Conservation (phyloP, 1,284 basidiomycete genomes). For the Malassezia arunalokei region DNA sequence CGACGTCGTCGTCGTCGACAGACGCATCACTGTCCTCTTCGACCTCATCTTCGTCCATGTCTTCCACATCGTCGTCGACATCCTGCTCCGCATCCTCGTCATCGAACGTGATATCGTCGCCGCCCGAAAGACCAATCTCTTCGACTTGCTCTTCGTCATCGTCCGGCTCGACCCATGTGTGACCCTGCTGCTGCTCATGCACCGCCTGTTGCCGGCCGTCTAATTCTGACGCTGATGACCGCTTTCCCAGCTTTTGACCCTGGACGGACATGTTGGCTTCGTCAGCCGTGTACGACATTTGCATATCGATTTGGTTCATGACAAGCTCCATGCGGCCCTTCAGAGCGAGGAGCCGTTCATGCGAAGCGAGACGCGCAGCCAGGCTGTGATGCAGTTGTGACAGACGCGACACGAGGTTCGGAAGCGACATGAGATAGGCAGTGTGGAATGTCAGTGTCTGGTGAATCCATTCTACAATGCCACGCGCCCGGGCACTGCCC, state of each 20-base stretch:
- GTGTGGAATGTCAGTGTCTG: constrained; percentile 76
- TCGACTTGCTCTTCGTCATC: constrained; percentile 27
- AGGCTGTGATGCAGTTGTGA: constrained; percentile 73
- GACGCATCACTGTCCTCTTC: constrained; percentile 12
- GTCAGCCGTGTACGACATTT: constrained; percentile 39
- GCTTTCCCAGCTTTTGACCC: constrained; percentile 26
- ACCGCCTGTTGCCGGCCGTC: constrained; percentile 15
- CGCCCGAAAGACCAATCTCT: constrained; percentile 26
- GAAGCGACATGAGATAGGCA: constrained; percentile 85
- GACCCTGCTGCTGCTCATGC: constrained; percentile 22
- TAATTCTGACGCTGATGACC: constrained; percentile 8
- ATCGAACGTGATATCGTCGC: background rate
- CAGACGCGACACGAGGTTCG: constrained; percentile 69
- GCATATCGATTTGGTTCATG: constrained; percentile 79
- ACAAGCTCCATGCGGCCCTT: constrained; percentile 85
- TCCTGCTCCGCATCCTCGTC: constrained; percentile 22
- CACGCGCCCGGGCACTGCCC: constrained; percentile 48
- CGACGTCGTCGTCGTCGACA: constrained; percentile 3
- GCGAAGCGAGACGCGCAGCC: constrained; percentile 64
- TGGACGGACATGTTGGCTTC: constrained; percentile 23
- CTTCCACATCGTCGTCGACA: constrained; percentile 22
- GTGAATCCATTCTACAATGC: constrained; percentile 77
- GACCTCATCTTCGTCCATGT: constrained; percentile 19
- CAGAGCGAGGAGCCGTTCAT: constrained; percentile 71
- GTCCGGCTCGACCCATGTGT: constrained; percentile 29